Evolutionary conservation across 345 rosid species (phyloP), one percentile per base, ranked within the genome.

Genomic region (Brassica juncea): DNA sequence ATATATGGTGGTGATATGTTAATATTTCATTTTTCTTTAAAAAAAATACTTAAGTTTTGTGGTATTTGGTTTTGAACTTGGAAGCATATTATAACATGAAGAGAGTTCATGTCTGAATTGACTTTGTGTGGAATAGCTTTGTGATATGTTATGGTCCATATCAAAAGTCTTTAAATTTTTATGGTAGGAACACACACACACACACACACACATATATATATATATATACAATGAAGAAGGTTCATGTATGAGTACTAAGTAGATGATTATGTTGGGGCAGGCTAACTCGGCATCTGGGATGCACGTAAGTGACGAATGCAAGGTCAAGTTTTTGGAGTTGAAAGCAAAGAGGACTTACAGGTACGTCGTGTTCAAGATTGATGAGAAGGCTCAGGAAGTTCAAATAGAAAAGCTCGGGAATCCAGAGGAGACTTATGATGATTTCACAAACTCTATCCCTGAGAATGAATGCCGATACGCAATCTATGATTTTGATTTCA

Each of bases 251-350:
- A 32, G 1, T 16, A 16, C n/a, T 44, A 44, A 4, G 1, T 14
- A 7, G 25, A 75, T 39, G 55, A 16, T 3, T 10, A 16, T 67
- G 80, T 35, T 72, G 62, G 39, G 39, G 23, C 21, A 91, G 94
- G 89, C 97, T 23, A 91, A 91, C 70, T 81, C 94, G 8, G 78
- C 89, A 14, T 91, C 94, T 0, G 97, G 97, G 37, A 90, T 91
- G 89, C 86, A 88, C 9, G 97, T 91, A 39, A 66, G 68, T 30
- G 97, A 90, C 54, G 90, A 90, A n/a, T 91, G 97, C 81, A 90
- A 90, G 80, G 34, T 84, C 23, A 91, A 73, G 84, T 91, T 91
- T 73, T 47, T 82, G 83, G 97, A 91, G 78, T 70, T 91, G 9
- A 91, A 91, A 82, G 79, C 91, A 15, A 91, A 88, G 79, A 86